Base-by-base conservation (phyloP, 139 green algal genomes). In the Micractinium conductrix region DNA sequence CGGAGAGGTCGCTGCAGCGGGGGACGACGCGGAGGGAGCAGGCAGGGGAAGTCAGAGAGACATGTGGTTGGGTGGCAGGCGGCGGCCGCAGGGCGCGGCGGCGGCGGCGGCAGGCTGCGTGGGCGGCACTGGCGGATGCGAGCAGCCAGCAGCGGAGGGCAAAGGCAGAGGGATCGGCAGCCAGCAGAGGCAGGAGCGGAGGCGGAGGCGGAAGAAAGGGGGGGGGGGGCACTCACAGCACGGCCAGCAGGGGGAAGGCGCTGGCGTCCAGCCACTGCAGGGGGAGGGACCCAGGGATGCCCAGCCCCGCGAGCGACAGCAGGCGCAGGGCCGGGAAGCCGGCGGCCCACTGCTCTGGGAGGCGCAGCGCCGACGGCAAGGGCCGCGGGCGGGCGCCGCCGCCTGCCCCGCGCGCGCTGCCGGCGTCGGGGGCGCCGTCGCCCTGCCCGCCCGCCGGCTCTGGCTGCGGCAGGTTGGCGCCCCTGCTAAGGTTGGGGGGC, bases 211-310 rank as follows among this genome's bases (percentile, higher is more conserved):
- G 14, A 10, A 58, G 48, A 10, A 62, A 19, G 26, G 53, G 19
- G 10, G 19, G 8, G 53, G 8, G 5, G 19, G 26, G 53, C 53
- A 62, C 65, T 72, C 65, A 72, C 65, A 72, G 65, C n/a, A 16
- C 43, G 65, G 65, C 42, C 12, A 72, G 65, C 33, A 72, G 65
- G n/a, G 65, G 65, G 33, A 72, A 72, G 65, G 65, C 65, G 65
- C n/a, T 28, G 65, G 42, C 33, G n/a, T 44, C 33, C 65, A 72
- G 65, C 65, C 65, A 72, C 33, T 33, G 33, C 14, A 10, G 28
- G 10, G 65, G 65, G 33, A 72, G 65, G 10, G 65, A 4, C n/a
- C 65, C 65, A 4, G 1, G 33, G 10, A 72, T 10, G 4, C 65
- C 65, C 65, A 72, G 65, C 65, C 65, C 65, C 8, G 33, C 28